These are phyloP conservation scores for Angophora floribunda DNA, from an alignment of 345 rosid genomes.

Conservation along the genomic window DNA sequence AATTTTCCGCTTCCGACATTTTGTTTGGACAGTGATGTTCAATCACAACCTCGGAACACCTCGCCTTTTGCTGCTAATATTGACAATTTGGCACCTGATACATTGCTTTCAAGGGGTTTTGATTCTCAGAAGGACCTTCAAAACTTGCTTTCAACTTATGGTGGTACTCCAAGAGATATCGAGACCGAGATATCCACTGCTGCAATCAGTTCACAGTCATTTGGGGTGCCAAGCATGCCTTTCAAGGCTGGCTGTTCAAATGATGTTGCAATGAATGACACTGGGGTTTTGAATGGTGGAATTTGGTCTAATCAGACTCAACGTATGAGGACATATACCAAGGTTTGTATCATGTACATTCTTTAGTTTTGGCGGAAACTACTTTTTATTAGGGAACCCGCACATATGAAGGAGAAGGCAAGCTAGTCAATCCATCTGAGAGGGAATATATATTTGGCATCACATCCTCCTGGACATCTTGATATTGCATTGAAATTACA, in stretches of 20 bases:
- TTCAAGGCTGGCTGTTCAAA: constrained; percentile 69
- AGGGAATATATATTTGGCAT: background rate
- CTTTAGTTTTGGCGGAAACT: background rate
- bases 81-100: constrained; percentile 68
- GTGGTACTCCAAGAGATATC: constrained; percentile 65
- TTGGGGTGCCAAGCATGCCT: constrained; percentile 76
- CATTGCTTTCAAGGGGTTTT: constrained; percentile 69
- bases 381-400: background rate
- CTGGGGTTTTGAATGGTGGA: constrained; percentile 73
- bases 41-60: constrained; percentile 54
- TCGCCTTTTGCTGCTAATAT: constrained; percentile 55
- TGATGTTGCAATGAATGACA: constrained; percentile 61
- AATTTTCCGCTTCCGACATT: constrained; percentile 65
- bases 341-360: constrained; percentile 36
- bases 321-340: constrained; percentile 89
- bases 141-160: constrained; percentile 79
- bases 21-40: constrained; percentile 69
- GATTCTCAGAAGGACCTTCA: constrained; percentile 96
- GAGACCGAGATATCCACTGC: constrained; percentile 90
- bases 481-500: background rate
- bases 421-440: background rate
- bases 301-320: constrained; percentile 80
- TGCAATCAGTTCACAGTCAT: constrained; percentile 82
- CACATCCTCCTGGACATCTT: background rate
- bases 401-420: background rate